Evolutionary conservation across 2,329 filamentous ascomycete species (phyloP).

Genomic region (Stagonosporopsis chrysanthemi): DNA sequence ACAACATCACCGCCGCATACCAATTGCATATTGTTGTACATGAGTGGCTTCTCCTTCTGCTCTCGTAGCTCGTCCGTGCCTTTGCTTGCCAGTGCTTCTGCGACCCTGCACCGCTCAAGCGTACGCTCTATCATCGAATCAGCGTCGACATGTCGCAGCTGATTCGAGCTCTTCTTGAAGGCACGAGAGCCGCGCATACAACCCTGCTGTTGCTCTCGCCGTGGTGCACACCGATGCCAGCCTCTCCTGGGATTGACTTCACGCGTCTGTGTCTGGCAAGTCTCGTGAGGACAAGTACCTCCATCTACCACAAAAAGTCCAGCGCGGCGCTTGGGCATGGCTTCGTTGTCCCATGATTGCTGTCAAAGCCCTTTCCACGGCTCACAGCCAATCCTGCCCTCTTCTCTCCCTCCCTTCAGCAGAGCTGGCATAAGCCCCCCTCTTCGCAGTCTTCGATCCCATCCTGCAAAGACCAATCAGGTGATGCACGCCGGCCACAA

Average conservation of each 20-base stretch:
- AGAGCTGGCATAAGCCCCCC: slow-evolving; percentile 54
- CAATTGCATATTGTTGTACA: slow-evolving; percentile 7
- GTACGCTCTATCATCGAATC: not conserved
- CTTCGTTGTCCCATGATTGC: not conserved
- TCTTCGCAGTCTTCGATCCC: slow-evolving; percentile 56
- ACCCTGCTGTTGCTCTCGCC: not conserved
- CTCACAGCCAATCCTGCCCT: slow-evolving; percentile 48
- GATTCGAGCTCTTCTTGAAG: not conserved
- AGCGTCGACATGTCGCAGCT: not conserved
- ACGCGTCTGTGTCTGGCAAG: not conserved
- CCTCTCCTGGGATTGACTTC: not conserved
- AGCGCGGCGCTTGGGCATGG: too few relatives aligned
- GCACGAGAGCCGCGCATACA: not conserved
- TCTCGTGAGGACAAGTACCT: not conserved
- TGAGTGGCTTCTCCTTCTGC: not conserved
- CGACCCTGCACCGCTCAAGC: not conserved
- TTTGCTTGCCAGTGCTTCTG: not conserved
- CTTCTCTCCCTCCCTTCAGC: slow-evolving; percentile 26
- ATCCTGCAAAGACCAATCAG: slow-evolving; percentile 56
- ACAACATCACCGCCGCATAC: slow-evolving; percentile 1
- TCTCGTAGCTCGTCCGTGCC: not conserved
- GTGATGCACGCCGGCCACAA: slow-evolving; percentile 58
- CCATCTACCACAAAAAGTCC: not conserved
- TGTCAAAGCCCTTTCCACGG: not conserved
- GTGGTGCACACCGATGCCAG: not conserved